Conservation (phyloP, 805 yeast genomes). For the Kazachstania psychrophila region DNA sequence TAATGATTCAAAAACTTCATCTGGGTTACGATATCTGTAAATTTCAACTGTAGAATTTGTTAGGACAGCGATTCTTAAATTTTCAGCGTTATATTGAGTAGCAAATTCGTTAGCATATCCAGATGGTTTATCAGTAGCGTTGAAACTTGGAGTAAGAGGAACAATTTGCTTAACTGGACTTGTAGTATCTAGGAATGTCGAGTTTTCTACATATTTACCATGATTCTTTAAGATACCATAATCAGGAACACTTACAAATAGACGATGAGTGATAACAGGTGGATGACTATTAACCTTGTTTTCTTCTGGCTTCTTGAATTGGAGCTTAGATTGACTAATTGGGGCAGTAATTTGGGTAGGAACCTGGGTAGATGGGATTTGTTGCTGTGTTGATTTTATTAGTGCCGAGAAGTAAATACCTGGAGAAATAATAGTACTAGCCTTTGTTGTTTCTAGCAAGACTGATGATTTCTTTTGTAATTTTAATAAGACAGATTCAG, state of each 20-base stretch:
- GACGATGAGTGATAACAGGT: constrained; percentile 27
- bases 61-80: constrained; percentile 69
- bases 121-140: constrained; percentile 62
- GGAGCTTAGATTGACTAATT: not conserved
- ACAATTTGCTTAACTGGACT: constrained; percentile 64
- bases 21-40: constrained; percentile 73
- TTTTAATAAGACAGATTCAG: constrained; percentile 31
- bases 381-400: constrained; percentile 20
- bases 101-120: constrained; percentile 85
- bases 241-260: constrained; percentile 75
- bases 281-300: constrained; percentile 5
- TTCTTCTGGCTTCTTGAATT: not conserved
- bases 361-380: constrained; percentile 5
- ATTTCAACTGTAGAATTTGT: constrained; percentile 72
- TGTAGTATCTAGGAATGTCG: constrained; percentile 57
- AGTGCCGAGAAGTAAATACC: constrained; percentile 75
- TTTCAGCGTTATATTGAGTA: constrained; percentile 62
- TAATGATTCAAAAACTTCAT: constrained; percentile 59
- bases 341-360: not conserved
- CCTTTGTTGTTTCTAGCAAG: constrained; percentile 47
- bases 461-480: constrained; percentile 48
- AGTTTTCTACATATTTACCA: constrained; percentile 67
- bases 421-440: constrained; percentile 63
- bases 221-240: constrained; percentile 73
- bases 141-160: constrained; percentile 59